These are phyloP conservation scores for Kodamaea hsintzibuensis DNA, from an alignment of 805 yeast species.

Conservation along the genomic window DNA sequence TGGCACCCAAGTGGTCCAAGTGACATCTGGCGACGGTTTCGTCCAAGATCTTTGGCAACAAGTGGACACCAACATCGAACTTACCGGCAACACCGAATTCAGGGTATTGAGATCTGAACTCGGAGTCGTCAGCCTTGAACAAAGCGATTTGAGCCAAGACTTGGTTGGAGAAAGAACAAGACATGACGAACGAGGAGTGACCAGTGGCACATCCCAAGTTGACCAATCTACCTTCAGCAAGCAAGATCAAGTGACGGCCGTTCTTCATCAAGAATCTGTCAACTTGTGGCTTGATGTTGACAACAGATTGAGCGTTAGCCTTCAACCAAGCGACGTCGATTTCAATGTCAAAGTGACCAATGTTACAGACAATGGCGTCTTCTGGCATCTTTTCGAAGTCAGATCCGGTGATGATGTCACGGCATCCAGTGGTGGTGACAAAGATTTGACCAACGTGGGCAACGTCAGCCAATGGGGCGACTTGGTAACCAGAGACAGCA, in stretches of 20 bases:
- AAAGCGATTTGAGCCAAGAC: slow-evolving; percentile 98
- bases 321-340: slow-evolving; percentile 99
- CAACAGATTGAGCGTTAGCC: slow-evolving; percentile 88
- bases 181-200: slow-evolving; percentile 98
- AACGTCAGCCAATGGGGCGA: slow-evolving; percentile 91
- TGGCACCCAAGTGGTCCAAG: slow-evolving; percentile 91
- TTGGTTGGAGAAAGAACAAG: slow-evolving; percentile 99
- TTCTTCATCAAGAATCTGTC: slow-evolving; percentile 89
- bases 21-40: slow-evolving; percentile 98
- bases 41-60: slow-evolving; percentile 96
- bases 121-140: slow-evolving; percentile 82
- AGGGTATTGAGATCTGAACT: slow-evolving; percentile 75
- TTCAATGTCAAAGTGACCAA: slow-evolving; percentile 99
- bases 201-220: slow-evolving; percentile 99
- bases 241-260: slow-evolving; percentile 92
- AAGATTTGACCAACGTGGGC: slow-evolving; percentile 92
- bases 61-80: slow-evolving; percentile 89
- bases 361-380: slow-evolving; percentile 99
- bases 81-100: slow-evolving; percentile 94
- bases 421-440: slow-evolving; percentile 99
- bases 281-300: slow-evolving; percentile 98
- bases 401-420: slow-evolving; percentile 90
- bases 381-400: slow-evolving; percentile 95
- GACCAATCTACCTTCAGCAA: slow-evolving; percentile 99
- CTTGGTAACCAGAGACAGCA: slow-evolving; percentile 98